These are phyloP conservation scores for Dryadomyces quercivorus DNA, from an alignment of 2,329 filamentous ascomycete genomes.

Conservation along the genomic window DNA sequence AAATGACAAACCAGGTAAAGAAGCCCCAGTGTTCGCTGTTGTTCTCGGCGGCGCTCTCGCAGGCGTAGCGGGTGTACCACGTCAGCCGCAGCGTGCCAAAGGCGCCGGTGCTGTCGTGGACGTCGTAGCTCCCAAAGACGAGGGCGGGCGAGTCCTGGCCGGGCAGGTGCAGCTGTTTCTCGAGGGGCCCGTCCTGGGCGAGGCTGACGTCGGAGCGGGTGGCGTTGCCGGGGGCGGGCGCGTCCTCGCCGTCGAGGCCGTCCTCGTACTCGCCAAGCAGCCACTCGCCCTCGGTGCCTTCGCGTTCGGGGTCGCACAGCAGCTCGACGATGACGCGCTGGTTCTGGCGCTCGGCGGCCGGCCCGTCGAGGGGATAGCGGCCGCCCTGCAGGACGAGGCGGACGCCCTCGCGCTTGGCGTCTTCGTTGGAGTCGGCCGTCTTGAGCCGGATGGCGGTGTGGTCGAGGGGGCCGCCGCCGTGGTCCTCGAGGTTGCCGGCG, in stretches of 20 bases:
- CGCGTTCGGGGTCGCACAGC: slow-evolving; percentile 60
- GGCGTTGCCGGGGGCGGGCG: slow-evolving; percentile 10
- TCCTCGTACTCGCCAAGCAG: slow-evolving; percentile 40
- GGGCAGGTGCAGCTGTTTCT: slow-evolving; percentile 41
- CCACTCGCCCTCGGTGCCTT: slow-evolving; percentile 62
- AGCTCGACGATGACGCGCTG: slow-evolving; percentile 79
- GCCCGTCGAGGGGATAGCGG: slow-evolving; percentile 39
- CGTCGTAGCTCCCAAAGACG: slow-evolving; percentile 63
- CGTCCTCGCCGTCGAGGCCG: slow-evolving; percentile 19
- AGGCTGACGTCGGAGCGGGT: slow-evolving; percentile 15
- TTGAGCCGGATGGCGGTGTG: slow-evolving; percentile 55
- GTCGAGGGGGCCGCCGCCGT: slow-evolving; percentile 49
- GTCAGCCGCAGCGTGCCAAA: slow-evolving; percentile 48
- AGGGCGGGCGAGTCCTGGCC: slow-evolving; percentile 44
- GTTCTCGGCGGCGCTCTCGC: slow-evolving; percentile 39
- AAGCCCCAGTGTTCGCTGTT: slow-evolving; percentile 67
- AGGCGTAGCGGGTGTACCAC: slow-evolving; percentile 84
- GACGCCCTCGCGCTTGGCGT: slow-evolving; percentile 59
- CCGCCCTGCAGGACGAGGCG: slow-evolving; percentile 56
- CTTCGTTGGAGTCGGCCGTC: slow-evolving; percentile 48
- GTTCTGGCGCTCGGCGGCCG: slow-evolving; percentile 26
- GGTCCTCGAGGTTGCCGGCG: slow-evolving; percentile 54
- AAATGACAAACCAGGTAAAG: slow-evolving; percentile 70
- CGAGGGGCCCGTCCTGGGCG: slow-evolving; percentile 20
- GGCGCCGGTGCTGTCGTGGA: slow-evolving; percentile 41